Percentiles rank a stretch among this genome's conserved stretches.
Evolutionary conservation across 2,329 filamentous ascomycete genomes (phyloP).

Genomic region (Trichoderma harzianum): DNA sequence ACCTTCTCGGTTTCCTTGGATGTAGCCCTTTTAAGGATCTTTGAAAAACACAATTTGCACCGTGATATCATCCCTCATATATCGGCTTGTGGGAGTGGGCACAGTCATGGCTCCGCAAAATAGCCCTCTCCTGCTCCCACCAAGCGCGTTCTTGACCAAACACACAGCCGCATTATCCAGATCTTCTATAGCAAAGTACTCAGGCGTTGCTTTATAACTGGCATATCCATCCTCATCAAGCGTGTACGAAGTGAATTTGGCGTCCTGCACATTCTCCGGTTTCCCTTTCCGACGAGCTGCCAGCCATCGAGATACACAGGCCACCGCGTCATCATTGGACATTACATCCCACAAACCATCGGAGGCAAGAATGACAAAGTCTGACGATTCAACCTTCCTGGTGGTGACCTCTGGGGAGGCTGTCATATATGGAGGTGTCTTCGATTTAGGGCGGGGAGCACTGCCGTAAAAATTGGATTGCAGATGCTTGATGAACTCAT

Average conservation of each 20-base stretch:
- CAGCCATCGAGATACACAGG: constrained; percentile 20
- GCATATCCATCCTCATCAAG: constrained; percentile 25
- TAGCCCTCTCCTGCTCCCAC: constrained; percentile 71
- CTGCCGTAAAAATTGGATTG: constrained; percentile 47
- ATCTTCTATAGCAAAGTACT: constrained; percentile 72
- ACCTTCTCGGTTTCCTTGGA: too few species aligned
- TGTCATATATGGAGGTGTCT: constrained; percentile 23
- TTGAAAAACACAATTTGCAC: constrained; percentile 73
- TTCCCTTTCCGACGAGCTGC: constrained; percentile 20
- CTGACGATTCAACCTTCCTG: not conserved
- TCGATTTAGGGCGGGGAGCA: constrained; percentile 39
- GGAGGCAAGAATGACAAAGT: constrained; percentile 22
- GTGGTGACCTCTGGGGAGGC: constrained; percentile 18
- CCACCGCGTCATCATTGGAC: constrained; percentile 18
- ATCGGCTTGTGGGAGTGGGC: constrained; percentile 64
- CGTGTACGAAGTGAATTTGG: constrained; percentile 6
- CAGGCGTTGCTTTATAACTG: constrained; percentile 30
- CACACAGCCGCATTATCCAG: constrained; percentile 74
- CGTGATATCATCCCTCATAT: constrained; percentile 70
- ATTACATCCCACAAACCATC: constrained; percentile 22
- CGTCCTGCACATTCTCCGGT: constrained; percentile 25
- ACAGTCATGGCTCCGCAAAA: constrained; percentile 70
- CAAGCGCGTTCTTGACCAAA: constrained; percentile 75
- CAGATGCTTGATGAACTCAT: constrained; percentile 35
- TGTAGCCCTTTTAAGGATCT: constrained; percentile 4